A percentile compares a stretch with the other conserved stretches of the same genome.
Evolutionary conservation across 495 filamentous ascomycete species (phyloP).

Genomic region (Aspergillus affinis): DNA sequence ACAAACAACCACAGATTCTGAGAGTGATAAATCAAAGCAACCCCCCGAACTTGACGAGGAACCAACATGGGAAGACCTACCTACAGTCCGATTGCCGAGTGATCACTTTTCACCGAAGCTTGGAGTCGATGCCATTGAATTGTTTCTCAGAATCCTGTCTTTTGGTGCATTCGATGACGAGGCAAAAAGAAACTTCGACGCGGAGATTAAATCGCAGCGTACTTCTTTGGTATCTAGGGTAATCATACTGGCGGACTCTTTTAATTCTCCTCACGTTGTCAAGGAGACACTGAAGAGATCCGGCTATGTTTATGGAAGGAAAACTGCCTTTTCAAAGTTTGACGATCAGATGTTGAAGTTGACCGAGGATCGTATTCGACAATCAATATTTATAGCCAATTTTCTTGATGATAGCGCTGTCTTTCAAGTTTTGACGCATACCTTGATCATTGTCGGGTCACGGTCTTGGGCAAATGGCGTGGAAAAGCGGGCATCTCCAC

Average conservation of each 20-base stretch:
- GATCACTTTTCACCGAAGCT: slow-evolving; percentile 23
- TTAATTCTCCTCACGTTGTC: slow-evolving; percentile 34
- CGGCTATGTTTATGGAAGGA: slow-evolving; percentile 34
- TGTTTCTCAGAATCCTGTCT: slow-evolving; percentile 40
- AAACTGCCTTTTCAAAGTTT: slow-evolving; percentile 26
- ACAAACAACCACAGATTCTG: not conserved
- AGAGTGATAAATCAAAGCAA: not conserved
- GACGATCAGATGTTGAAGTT: slow-evolving; percentile 28
- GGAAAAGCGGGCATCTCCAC: slow-evolving; percentile 19
- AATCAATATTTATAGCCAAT: slow-evolving; percentile 36
- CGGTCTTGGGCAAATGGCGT: slow-evolving; percentile 53
- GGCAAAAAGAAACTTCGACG: slow-evolving; percentile 20
- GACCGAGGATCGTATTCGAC: slow-evolving; percentile 44
- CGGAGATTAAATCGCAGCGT: slow-evolving; percentile 28
- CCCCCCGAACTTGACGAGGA: not conserved
- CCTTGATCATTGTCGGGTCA: slow-evolving; percentile 68
- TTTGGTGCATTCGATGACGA: slow-evolving; percentile 26
- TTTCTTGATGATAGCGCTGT: slow-evolving; percentile 27
- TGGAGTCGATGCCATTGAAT: slow-evolving; percentile 36
- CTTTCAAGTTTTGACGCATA: slow-evolving; percentile 36
- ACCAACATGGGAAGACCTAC: slow-evolving; percentile 12
- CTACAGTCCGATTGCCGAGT: slow-evolving; percentile 30
- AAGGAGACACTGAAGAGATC: slow-evolving; percentile 18
- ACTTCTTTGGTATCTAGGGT: slow-evolving; percentile 33
- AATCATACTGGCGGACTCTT: slow-evolving; percentile 38